Evolutionary conservation across 345 rosid genomes (phyloP), one percentile per base, ranked within the genome.

Genomic region (Barbarea vulgaris): DNA sequence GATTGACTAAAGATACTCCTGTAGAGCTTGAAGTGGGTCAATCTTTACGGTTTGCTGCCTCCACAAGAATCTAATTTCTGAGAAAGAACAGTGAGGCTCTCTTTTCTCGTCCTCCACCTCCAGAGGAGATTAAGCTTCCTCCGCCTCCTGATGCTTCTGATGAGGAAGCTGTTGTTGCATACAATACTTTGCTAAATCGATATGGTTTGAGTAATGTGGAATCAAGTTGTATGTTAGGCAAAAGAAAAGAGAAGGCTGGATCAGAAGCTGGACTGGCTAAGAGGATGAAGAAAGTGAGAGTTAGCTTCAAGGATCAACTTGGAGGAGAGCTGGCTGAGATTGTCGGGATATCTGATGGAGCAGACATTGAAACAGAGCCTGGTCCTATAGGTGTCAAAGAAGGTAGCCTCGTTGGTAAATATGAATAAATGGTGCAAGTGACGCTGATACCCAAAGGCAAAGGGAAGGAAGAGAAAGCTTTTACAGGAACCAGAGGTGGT

Each of bases 381-480:
- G 98, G 97, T 81, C 96, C 93, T 0, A 17, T 85, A 24, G 97
- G 93, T 37, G 89, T 94, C 60, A 90, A 83, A 76, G 98, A 94
- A 83, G 98, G 98, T 78, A 91, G 97, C 70, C 90, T 94, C 11
- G 93, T 91, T 60, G 97, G 98, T 59, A 91, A 91, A 80, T 91
- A 94, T 37, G 96, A 88, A 76, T 91, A 95, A 33, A 89, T 91
- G 57, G 91, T 91, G 60, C 95, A 86, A 64, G 84, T 83, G 41
- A 78, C 73, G n/a, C 4, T 90, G 60, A 89, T 95, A 77, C 97
- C 96, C 27, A 95, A 86, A 82, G 91, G 95, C 51, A 85, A 77
- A 15, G 86, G 80, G 61, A 91, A 88, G 73, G 82, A 80, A 48
- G 83, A 46, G 73, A 77, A 61, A 77, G 68, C 69, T 17, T 87